phyloP scores from a whole-genome alignment of 2,329 filamentous ascomycete species.

The Samsoniella hepiali region DNA sequence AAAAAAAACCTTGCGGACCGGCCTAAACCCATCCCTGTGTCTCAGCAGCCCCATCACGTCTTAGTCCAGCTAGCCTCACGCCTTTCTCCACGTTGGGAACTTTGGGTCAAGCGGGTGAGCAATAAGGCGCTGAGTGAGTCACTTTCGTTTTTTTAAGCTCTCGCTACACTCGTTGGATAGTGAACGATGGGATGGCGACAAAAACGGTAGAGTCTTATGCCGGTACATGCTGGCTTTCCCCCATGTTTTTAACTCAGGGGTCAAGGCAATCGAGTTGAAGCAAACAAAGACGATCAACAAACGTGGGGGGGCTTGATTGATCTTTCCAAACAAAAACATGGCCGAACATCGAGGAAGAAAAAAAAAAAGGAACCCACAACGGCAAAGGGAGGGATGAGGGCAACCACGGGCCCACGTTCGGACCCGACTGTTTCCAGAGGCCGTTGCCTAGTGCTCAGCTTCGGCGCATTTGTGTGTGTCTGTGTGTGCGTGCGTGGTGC shows the following conservation, averaged over 20 bases:
- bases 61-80: not conserved
- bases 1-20: not conserved
- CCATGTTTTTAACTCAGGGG: too few relatives aligned
- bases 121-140: not conserved
- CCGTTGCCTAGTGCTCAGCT: not conserved
- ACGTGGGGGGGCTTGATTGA: too few relatives aligned
- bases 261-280: too few relatives aligned
- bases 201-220: too few relatives aligned
- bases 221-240: too few relatives aligned
- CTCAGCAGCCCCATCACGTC: not conserved
- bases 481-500: not conserved
- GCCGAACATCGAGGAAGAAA: too few relatives aligned
- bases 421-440: constrained; percentile 6
- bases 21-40: not conserved
- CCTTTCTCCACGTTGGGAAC: not conserved
- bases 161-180: too few relatives aligned
- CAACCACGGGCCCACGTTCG: not conserved
- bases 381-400: not conserved
- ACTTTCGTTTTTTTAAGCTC: too few relatives aligned
- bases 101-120: too few relatives aligned
- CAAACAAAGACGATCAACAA: too few relatives aligned
- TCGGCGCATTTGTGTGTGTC: not conserved
- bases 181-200: too few relatives aligned
- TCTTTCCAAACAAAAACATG: too few relatives aligned
- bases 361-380: not conserved